These are phyloP conservation scores for Pseudonitzschia delicatissima DNA, from an alignment of 108 stramenopile species.

Conservation along the genomic window DNA sequence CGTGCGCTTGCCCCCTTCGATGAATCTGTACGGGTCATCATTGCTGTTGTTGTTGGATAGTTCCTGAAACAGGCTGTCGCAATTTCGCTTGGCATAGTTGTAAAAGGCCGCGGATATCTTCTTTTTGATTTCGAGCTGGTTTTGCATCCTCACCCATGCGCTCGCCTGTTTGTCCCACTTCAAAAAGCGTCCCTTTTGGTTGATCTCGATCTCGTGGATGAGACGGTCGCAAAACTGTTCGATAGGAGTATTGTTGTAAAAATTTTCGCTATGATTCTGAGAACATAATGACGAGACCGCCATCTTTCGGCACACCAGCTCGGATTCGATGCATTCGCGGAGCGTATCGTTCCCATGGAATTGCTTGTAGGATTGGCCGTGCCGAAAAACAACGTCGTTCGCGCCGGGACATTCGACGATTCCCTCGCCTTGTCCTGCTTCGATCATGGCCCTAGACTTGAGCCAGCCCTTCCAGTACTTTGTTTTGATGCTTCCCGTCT, in stretches of 20 bases:
- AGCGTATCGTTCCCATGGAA: background rate
- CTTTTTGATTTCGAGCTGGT: background rate
- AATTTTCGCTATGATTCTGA: background rate
- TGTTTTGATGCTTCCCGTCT: constrained; percentile 22
- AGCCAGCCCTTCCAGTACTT: constrained; percentile 24
- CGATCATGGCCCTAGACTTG: background rate
- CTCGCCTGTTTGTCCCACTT: constrained; percentile 1
- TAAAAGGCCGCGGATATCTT: background rate
- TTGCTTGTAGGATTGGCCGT: background rate
- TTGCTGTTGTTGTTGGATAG: too few species aligned
- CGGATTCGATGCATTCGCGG: too few species aligned
- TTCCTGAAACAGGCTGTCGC: too few species aligned
- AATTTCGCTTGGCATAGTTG: background rate
- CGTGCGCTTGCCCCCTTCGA: too few species aligned
- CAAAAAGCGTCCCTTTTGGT: background rate
- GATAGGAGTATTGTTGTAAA: background rate
- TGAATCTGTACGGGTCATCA: too few species aligned
- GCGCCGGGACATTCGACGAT: constrained; percentile 9
- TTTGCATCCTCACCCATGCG: background rate
- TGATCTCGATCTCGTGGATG: background rate
- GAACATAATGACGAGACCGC: background rate
- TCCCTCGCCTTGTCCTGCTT: background rate
- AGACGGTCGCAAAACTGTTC: too few species aligned
- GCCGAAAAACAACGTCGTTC: constrained; percentile 10
- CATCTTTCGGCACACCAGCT: too few species aligned